These are phyloP conservation scores for Saturnispora kantuleensis DNA, from an alignment of 805 yeast genomes.

Conservation along the genomic window DNA sequence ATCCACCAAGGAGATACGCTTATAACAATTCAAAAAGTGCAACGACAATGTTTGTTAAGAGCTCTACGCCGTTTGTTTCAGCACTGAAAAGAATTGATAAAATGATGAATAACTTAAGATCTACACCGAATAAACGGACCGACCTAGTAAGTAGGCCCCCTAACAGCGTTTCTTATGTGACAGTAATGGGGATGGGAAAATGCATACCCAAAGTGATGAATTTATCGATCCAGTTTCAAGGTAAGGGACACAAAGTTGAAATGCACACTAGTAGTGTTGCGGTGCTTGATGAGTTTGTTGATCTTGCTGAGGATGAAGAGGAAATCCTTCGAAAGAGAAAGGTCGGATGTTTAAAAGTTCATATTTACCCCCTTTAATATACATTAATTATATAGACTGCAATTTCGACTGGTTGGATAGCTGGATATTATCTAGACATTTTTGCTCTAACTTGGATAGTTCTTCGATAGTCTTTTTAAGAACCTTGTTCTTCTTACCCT, in stretches of 20 bases:
- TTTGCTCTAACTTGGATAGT: slow-evolving; percentile 34
- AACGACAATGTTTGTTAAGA: slow-evolving; percentile 47
- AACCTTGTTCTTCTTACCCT: slow-evolving; percentile 31
- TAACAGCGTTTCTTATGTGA: slow-evolving; percentile 31
- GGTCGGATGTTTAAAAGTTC: slow-evolving; percentile 39
- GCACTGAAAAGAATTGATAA: slow-evolving; percentile 58
- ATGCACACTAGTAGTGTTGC: slow-evolving; percentile 53
- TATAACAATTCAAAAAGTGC: slow-evolving; percentile 31
- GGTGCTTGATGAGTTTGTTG: slow-evolving; percentile 61
- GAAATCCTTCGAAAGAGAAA: slow-evolving; percentile 31
- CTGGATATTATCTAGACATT: slow-evolving; percentile 23
- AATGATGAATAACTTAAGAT: slow-evolving; percentile 28
- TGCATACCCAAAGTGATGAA: slow-evolving; percentile 56
- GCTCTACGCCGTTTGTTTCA: slow-evolving; percentile 62
- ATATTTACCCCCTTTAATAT: slow-evolving; percentile 23
- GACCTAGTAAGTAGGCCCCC: slow-evolving; percentile 17
- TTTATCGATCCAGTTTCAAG: slow-evolving; percentile 50
- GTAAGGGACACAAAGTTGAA: slow-evolving; percentile 44
- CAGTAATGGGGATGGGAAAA: slow-evolving; percentile 68
- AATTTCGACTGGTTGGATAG: slow-evolving; percentile 4
- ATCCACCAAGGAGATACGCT: slow-evolving; percentile 37
- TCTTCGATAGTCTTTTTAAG: slow-evolving; percentile 44
- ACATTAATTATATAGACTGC: not conserved
- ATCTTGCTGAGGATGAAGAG: slow-evolving; percentile 22
- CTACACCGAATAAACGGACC: slow-evolving; percentile 35